phyloP scores from a whole-genome alignment of 2,329 filamentous ascomycete genomes.

The Ophiocordyceps camponoti-floridani region DNA sequence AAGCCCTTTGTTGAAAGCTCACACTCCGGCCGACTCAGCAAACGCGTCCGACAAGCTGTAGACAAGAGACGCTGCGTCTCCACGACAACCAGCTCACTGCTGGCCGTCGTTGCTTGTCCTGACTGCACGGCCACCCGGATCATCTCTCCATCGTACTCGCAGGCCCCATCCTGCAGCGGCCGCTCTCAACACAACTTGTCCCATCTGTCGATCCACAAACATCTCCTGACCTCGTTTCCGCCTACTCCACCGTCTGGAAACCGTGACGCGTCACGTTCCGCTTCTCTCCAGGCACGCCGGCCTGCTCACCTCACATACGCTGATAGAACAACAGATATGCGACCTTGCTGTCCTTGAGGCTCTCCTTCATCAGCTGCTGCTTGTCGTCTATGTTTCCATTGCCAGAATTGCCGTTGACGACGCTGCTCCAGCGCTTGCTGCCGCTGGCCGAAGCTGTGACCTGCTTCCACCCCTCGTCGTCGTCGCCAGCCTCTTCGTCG shows the following conservation, averaged over 20 bases:
- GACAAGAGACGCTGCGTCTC: slow-evolving; percentile 7
- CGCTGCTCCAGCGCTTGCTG: slow-evolving; percentile 53
- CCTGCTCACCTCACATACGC: slow-evolving; percentile 32
- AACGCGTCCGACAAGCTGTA: slow-evolving; percentile 7
- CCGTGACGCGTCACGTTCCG: not conserved
- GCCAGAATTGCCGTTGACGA: slow-evolving; percentile 42
- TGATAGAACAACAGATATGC: slow-evolving; percentile 96
- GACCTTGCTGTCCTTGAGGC: slow-evolving; percentile 82
- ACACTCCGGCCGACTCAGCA: not conserved
- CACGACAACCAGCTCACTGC: slow-evolving; percentile 6
- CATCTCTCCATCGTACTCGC: not conserved
- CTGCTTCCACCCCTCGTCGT: slow-evolving; percentile 62
- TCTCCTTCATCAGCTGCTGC: slow-evolving; percentile 37
- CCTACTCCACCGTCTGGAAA: not conserved
- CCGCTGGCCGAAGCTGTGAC: slow-evolving; percentile 43
- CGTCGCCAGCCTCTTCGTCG: slow-evolving; percentile 48
- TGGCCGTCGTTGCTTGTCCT: slow-evolving; percentile 1
- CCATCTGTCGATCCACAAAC: not conserved
- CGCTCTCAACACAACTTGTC: not conserved
- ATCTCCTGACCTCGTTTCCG: not conserved
- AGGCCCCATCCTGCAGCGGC: too few species aligned
- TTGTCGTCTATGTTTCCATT: slow-evolving; percentile 38
- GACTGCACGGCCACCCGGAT: not conserved
- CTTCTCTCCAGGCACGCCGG: not conserved
- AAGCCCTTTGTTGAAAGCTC: not conserved